Conservation (phyloP, 2,329 filamentous ascomycete species). For the Nigrograna mackinnonii region DNA sequence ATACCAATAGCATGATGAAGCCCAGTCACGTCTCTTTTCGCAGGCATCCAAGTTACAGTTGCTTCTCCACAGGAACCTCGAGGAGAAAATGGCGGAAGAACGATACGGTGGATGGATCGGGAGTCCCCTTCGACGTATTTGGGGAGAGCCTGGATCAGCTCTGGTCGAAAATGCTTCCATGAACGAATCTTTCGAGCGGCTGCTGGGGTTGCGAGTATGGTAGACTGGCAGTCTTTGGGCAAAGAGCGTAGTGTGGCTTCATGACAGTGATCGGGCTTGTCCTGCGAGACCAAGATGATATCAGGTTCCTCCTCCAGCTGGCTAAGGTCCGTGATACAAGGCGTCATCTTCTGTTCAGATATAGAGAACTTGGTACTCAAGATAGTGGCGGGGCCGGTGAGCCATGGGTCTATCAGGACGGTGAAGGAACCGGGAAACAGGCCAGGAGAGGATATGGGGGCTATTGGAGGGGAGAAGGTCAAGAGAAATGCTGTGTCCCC, state of each 20-base stretch:
- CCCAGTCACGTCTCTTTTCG: constrained; percentile 62
- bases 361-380: constrained; percentile 65
- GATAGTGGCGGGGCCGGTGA: constrained; percentile 63
- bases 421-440: constrained; percentile 59
- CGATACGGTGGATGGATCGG: constrained; percentile 51
- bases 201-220: constrained; percentile 68
- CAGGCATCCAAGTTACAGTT: constrained; percentile 69
- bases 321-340: constrained; percentile 61
- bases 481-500: constrained; percentile 68
- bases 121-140: constrained; percentile 46
- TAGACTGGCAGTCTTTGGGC: constrained; percentile 56
- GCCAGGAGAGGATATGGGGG: constrained; percentile 41
- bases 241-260: constrained; percentile 69
- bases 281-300: constrained; percentile 62
- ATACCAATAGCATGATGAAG: constrained; percentile 71
- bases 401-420: constrained; percentile 74
- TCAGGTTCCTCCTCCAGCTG: constrained; percentile 58
- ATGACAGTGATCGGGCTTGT: constrained; percentile 72
- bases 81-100: constrained; percentile 57
- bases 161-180: constrained; percentile 69
- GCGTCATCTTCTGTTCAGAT: constrained; percentile 57
- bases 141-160: constrained; percentile 46
- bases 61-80: constrained; percentile 66
- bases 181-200: constrained; percentile 67
- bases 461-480: constrained; percentile 61